Base-by-base conservation (phyloP, 1,284 basidiomycete genomes). In the Malassezia furfur region DNA sequence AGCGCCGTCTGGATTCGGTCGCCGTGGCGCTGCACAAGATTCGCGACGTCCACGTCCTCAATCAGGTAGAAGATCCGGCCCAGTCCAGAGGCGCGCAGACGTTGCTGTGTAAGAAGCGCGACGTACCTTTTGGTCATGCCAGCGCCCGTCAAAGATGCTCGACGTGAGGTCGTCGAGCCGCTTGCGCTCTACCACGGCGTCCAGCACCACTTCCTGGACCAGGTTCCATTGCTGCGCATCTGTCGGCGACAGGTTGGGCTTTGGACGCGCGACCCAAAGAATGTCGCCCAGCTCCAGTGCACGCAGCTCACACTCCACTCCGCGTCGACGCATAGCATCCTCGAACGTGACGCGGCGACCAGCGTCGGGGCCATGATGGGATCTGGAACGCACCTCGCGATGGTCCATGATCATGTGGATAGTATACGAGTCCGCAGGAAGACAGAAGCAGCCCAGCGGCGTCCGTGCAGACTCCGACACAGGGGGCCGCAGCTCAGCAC, bases 131-230 rank as follows among this genome's bases (percentile, higher is more conserved):
- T 82, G 81, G 53, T 80, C 79, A 51, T 75, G 73, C 65, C 80
- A 82, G 17, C 81, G 68, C 5, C 80, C 79, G 57, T 82, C 81
- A 21, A 75, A 67, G 54, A 82, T 79, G 46, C 79, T 80, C 9
- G 57, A 65, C 31, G 75, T 75, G 41, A 82, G 59, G 70, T 82
- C 81, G 54, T 82, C 81, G 19, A 81, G 67, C 17, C 81, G 61
- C 63, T 82, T 82, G 47, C 81, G 69, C 72, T 82, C 81, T 4
- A 80, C 76, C 10, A 82, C 79, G 51, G 77, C 80, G 60, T 82
- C 80, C 36, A 82, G 68, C 15, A 81, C 79, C 56, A 78, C 78
- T 51, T 81, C 80, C 6, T 52, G 49, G 11, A 51, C 36, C 12
- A 22, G 19, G 21, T 36, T 14, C 54, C 54, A 57, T 25, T 22